Base-by-base conservation (phyloP, 768 basidiomycete species). In the Boletus sp. region DNA sequence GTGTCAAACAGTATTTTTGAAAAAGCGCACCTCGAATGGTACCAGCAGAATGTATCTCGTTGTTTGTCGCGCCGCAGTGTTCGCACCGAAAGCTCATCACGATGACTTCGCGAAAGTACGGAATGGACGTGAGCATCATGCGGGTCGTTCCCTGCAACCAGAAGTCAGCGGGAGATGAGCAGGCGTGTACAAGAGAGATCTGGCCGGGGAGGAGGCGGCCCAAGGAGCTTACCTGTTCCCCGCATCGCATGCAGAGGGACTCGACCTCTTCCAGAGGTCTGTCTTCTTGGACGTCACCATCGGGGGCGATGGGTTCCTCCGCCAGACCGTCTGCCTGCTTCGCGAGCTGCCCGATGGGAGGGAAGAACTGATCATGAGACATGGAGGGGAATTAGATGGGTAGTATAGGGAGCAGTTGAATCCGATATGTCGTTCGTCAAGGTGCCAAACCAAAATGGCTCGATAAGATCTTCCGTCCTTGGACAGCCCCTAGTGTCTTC, bases 21-120 rank as follows among this genome's bases (percentile, higher is more conserved):
- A 30, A 23, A 19, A n/a, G 32, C 87, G 61, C 63, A 91, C 95
- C 84, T 78, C 89, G 80, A 51, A 96, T 94, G 47, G 79, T 69
- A 7, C 90, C 90, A 0, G 97, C 97, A 8, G 90, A 83, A 64
- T 98, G 93, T 42, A 96, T 87, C 73, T 98, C 96, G 69, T 96
- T 99, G 72, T 99, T 98, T 38, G 79, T 70, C 59, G 78, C 72
- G 9, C 93, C 94, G 63, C 97, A 99, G 64, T 93, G 86, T 53
- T 96, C 92, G 68, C 97, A 99, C 53, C 88, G 82, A 76, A 99
- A 99, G 37, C 93, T 95, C 85, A 96, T 93, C 56, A 98, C 83
- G 59, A 99, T 90, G 48, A 98, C 86, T 70, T 99, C 92, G 42
- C 83, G 79, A 77, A 98, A 98, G 77, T 85, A 98, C 0, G 97